Conservation (phyloP, 805 yeast genomes). For the Candida krabiensis region DNA sequence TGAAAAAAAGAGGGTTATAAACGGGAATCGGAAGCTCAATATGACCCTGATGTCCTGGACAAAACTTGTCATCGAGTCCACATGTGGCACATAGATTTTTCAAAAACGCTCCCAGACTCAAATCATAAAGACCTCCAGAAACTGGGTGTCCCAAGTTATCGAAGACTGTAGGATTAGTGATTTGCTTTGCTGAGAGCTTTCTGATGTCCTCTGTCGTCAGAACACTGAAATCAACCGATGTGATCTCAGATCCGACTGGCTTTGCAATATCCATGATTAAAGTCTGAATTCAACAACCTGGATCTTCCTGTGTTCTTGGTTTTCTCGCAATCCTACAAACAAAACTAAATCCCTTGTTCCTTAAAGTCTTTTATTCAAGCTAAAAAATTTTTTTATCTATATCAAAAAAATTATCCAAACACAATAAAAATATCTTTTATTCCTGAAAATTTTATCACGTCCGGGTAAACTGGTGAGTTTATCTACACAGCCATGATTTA, state of each 20-base stretch:
- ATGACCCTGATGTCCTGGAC: slow-evolving; percentile 99
- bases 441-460: too few species aligned
- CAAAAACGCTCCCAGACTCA: slow-evolving; percentile 92
- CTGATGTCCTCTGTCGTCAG: slow-evolving; percentile 80
- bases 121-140: slow-evolving; percentile 88
- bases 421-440: too few species aligned
- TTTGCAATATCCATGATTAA: slow-evolving; percentile 85
- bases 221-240: slow-evolving; percentile 89
- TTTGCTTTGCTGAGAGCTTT: slow-evolving; percentile 87
- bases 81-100: slow-evolving; percentile 91
- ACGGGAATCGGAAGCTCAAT: slow-evolving; percentile 95
- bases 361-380: too few species aligned
- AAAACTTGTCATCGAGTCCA: slow-evolving; percentile 88
- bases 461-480: too few species aligned
- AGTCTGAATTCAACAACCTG: not conserved
- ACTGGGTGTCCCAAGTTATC: slow-evolving; percentile 97
- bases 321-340: too few species aligned
- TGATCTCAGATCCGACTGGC: slow-evolving; percentile 93
- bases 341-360: too few species aligned
- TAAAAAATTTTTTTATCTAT: too few species aligned
- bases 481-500: too few species aligned
- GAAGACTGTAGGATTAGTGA: slow-evolving; percentile 92
- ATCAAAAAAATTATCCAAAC: too few species aligned
- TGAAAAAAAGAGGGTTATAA: slow-evolving; percentile 92
- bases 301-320: not conserved